phyloP scores from a whole-genome alignment of 2,329 filamentous ascomycete species.

The Incumbomyces lentus region DNA sequence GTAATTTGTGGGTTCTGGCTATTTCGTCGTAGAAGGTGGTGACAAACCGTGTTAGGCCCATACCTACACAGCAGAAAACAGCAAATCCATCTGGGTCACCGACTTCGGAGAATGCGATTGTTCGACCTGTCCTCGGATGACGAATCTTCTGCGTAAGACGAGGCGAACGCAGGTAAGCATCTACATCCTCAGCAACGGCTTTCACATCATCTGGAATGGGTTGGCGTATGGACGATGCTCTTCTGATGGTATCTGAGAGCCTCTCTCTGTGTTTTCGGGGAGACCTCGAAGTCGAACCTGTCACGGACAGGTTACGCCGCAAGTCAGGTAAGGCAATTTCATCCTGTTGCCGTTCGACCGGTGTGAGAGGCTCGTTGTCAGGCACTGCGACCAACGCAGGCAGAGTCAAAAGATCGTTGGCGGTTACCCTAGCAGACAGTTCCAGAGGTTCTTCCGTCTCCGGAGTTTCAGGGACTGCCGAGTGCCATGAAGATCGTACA shows the following conservation, averaged over 20 bases:
- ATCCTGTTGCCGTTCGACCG: constrained; percentile 7
- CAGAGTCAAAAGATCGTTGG: constrained; percentile 13
- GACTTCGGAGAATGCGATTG: constrained; percentile 93
- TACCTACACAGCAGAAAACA: constrained; percentile 93
- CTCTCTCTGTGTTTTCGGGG: constrained; percentile 1
- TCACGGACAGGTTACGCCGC: constrained; percentile 1
- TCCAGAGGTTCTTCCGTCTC: constrained; percentile 13
- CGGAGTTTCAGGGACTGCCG: constrained; percentile 12
- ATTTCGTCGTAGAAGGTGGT: constrained; percentile 97
- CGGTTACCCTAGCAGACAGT: constrained; percentile 12
- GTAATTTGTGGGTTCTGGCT: constrained; percentile 73
- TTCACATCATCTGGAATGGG: constrained; percentile 52
- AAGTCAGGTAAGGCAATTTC: constrained; percentile 9
- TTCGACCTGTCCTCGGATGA: constrained; percentile 73
- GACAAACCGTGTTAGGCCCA: constrained; percentile 92
- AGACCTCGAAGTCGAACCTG: not conserved
- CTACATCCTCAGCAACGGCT: constrained; percentile 79
- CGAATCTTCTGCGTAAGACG: constrained; percentile 78
- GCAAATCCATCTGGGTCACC: constrained; percentile 84
- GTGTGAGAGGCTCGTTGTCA: constrained; percentile 6
- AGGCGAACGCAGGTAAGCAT: constrained; percentile 71
- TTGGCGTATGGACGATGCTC: not conserved
- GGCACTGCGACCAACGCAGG: constrained; percentile 11
- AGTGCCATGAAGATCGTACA: constrained; percentile 16
- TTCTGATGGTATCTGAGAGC: constrained; percentile 7